These are phyloP conservation scores for Claviceps fusiformis DNA, from an alignment of 2,329 filamentous ascomycete genomes.

Conservation along the genomic window DNA sequence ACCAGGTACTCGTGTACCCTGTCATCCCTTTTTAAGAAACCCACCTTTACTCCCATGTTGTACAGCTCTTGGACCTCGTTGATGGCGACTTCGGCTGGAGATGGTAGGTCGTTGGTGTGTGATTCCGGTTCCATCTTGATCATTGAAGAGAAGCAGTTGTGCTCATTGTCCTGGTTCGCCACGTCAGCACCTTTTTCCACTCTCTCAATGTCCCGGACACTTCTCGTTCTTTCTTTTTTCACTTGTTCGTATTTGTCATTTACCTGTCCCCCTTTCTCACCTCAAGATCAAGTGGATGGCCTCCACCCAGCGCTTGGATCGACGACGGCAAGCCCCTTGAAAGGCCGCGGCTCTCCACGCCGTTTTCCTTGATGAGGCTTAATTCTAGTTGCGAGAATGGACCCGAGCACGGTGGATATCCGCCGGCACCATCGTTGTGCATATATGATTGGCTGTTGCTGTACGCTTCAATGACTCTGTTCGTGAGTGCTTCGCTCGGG, in stretches of 20 bases:
- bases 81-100: not conserved
- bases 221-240: not conserved
- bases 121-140: not conserved
- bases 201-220: not conserved
- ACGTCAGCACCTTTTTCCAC: not conserved
- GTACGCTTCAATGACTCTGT: not conserved
- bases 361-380: not conserved
- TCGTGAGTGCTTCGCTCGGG: not conserved
- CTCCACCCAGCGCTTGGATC: not conserved
- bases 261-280: not conserved
- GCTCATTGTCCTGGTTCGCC: not conserved
- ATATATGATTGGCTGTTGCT: not conserved
- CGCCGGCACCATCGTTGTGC: not conserved
- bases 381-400: not conserved
- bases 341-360: not conserved
- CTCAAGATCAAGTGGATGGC: not conserved
- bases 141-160: not conserved
- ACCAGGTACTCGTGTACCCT: not conserved
- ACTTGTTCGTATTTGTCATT: not conserved
- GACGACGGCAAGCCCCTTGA: not conserved
- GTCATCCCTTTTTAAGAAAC: not conserved
- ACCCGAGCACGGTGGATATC: not conserved
- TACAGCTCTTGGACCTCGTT: not conserved
- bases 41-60: not conserved
- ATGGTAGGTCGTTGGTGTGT: not conserved